Evolutionary conservation across 768 basidiomycete species (phyloP), one percentile per base, ranked within the genome.

Genomic region (Suillus discolor): DNA sequence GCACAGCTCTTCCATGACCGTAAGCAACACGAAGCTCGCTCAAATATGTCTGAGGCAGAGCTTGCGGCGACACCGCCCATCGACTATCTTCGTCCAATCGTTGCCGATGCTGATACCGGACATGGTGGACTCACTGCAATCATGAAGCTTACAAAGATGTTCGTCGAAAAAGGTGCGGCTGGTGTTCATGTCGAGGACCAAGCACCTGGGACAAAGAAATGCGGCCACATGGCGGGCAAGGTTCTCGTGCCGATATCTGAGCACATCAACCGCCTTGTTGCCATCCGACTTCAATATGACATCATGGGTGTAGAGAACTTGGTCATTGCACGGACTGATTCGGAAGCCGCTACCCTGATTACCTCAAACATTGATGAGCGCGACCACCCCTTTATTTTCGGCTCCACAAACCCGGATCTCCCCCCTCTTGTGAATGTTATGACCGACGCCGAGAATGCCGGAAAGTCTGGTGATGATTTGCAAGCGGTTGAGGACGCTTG

Each of bases 1-100:
- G 97, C 97, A 0, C 97, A 99, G 76, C 89, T 99, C 51, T 99
- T 99, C 89, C 97, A 99, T 77, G 97, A 99, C 81, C 91, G 97
- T 69, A 99, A 97, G 79, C 97, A 99, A 77, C 89, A 88, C 63
- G 92, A 95, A 74, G 86, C 82, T 8, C 91, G 94, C 28, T 87
- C 90, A 0, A 81, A 73, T 67, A 75, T 96, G 81, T 81, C 89
- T 31, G 88, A 92, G 16, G 82, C 84, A 34, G 87, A 94, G 74
- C 88, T 92, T 64, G 83, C 87, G 4, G 82, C 85, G 69, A 89
- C 90, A 0, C 91, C 91, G 0, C 75, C 76, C 65, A 80, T 97
- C 71, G 96, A 98, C 79, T 97, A 97, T 77, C 88, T 97, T 68
- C 91, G 97, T 28, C 97, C 97, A 6, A 86, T 99, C 69, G 83